These are phyloP conservation scores for Clonostachys byssicola DNA, from an alignment of 2,329 filamentous ascomycete species.

Conservation along the genomic window DNA sequence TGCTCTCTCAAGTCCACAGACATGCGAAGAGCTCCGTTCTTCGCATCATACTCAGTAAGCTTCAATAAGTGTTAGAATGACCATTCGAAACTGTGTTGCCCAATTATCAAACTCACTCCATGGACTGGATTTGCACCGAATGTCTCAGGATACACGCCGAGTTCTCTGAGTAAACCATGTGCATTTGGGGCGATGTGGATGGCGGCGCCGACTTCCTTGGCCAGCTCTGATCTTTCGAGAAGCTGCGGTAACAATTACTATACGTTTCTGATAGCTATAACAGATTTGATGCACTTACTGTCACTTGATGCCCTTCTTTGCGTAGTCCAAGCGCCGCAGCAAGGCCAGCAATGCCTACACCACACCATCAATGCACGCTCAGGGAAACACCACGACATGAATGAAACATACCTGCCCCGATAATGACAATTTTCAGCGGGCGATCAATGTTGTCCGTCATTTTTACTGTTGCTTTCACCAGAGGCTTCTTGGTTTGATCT, in stretches of 20 bases:
- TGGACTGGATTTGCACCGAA: constrained; percentile 29
- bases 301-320: constrained; percentile 39
- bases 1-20: constrained; percentile 23
- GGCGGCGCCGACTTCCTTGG: constrained; percentile 53
- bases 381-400: neutral
- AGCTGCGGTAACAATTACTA: constrained; percentile 23
- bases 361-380: neutral
- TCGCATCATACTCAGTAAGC: constrained; percentile 27
- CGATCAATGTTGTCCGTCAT: neutral
- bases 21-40: constrained; percentile 24
- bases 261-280: constrained; percentile 15
- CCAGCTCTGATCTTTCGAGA: constrained; percentile 51
- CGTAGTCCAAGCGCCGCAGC: constrained; percentile 42
- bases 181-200: constrained; percentile 60
- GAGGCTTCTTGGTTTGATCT: too few species aligned
- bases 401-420: constrained; percentile 10
- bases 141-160: constrained; percentile 28
- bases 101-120: constrained; percentile 11
- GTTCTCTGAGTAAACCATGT: constrained; percentile 46
- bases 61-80: constrained; percentile 1
- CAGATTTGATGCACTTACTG: constrained; percentile 12
- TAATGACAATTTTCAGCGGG: constrained; percentile 9
- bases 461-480: too few species aligned
- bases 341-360: constrained; percentile 40
- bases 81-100: neutral